A percentile compares a stretch with the other conserved stretches of the same genome.
Evolutionary conservation across 2,329 filamentous ascomycete genomes (phyloP).

Genomic region (Nigrograna mackinnonii): DNA sequence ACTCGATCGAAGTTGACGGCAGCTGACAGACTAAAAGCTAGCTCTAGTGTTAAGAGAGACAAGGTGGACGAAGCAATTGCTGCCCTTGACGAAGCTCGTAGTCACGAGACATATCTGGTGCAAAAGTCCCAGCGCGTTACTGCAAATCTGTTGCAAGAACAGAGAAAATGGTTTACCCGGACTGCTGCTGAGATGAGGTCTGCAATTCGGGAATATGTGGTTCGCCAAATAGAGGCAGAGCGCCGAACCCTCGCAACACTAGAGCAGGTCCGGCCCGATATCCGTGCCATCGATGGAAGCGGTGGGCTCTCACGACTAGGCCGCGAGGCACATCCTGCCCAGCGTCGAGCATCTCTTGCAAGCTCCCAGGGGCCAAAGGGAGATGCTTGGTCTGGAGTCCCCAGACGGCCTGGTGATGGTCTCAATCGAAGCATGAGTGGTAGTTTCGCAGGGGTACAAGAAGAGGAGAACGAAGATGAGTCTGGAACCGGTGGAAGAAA

Average conservation of each 20-base stretch:
- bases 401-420: conserved; percentile 74
- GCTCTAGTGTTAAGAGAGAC: conserved; percentile 83
- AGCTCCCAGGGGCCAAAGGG: conserved; percentile 94
- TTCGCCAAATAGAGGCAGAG: conserved; percentile 95
- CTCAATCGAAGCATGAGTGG: conserved; percentile 76
- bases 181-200: conserved; percentile 82
- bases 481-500: conserved; percentile 51
- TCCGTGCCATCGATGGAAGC: conserved; percentile 87
- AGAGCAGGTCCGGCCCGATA: conserved; percentile 91
- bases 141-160: conserved; percentile 83
- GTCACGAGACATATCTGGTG: conserved; percentile 77
- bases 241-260: conserved; percentile 86
- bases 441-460: conserved; percentile 63
- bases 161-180: conserved; percentile 85
- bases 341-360: conserved; percentile 74
- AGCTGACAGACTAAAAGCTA: conserved; percentile 85
- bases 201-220: conserved; percentile 87
- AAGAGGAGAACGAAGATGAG: conserved; percentile 52
- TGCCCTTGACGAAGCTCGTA: conserved; percentile 83
- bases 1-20: conserved; percentile 82
- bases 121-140: conserved; percentile 90
- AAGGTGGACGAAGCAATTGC: conserved; percentile 98
- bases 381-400: conserved; percentile 97
- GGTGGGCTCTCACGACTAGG: conserved; percentile 89
- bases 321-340: conserved; percentile 79